phyloP scores from a whole-genome alignment of 352 stramenopile genomes.

The Globisporangium ultimum region DNA sequence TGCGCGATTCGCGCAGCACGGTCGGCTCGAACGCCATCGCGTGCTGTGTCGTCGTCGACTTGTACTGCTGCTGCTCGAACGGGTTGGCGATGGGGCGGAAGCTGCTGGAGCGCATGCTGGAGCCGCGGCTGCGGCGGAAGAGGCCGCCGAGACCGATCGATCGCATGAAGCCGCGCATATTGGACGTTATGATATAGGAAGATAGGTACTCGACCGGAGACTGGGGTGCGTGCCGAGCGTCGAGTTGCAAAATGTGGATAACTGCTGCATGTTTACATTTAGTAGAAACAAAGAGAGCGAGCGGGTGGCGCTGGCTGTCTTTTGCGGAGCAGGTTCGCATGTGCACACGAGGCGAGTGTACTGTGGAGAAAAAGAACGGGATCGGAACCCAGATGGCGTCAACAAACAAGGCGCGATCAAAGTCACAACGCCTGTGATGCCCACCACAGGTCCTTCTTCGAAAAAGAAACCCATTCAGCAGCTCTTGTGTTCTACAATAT shows the following conservation, averaged over 20 bases:
- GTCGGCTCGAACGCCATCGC: neutral
- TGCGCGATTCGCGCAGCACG: conserved; percentile 8
- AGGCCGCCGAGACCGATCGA: conserved; percentile 58
- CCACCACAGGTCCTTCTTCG: too few relatives aligned
- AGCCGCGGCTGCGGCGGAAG: conserved; percentile 25
- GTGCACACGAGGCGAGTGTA: neutral
- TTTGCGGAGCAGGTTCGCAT: neutral
- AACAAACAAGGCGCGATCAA: neutral
- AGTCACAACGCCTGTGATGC: neutral
- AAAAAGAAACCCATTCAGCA: too few relatives aligned
- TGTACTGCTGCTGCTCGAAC: conserved; percentile 13
- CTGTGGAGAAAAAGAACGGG: neutral
- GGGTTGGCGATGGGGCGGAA: conserved; percentile 34
- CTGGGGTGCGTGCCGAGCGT: conserved; percentile 6
- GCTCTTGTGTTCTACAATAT: too few relatives aligned
- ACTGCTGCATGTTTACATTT: neutral
- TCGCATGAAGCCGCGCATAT: conserved; percentile 69
- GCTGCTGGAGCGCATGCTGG: conserved; percentile 8
- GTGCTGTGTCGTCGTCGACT: neutral
- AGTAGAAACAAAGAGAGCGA: neutral
- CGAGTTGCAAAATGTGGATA: conserved; percentile 32
- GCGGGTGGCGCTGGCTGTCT: neutral
- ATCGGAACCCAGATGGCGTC: neutral
- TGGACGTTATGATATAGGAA: too few relatives aligned
- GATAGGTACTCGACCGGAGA: too few relatives aligned